A percentile compares a stretch with the other conserved stretches of the same genome.
phyloP scores from a whole-genome alignment of 768 basidiomycete species.

The Arthromyces matolae region DNA sequence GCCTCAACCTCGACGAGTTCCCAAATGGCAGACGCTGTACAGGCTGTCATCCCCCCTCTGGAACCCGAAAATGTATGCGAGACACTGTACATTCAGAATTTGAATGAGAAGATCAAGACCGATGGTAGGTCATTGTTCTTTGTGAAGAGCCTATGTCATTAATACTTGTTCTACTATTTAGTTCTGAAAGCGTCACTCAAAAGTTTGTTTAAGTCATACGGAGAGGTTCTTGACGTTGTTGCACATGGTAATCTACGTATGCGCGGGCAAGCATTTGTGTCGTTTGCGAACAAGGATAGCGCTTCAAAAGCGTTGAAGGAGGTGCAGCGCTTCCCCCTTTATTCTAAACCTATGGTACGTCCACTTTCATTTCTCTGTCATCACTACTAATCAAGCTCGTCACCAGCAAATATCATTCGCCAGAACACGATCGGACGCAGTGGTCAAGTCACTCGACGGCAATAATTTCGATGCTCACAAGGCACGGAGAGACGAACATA shows the following conservation, averaged over 20 bases:
- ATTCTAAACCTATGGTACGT: slow-evolving; percentile 92
- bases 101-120: slow-evolving; percentile 91
- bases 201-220: slow-evolving; percentile 90
- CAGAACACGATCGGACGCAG: slow-evolving; percentile 81
- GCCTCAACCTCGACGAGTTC: too few species aligned
- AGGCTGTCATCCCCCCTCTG: slow-evolving; percentile 17
- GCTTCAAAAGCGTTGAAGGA: slow-evolving; percentile 90
- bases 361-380: not conserved
- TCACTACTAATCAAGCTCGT: slow-evolving; percentile 3
- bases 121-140: slow-evolving; percentile 43
- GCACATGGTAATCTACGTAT: slow-evolving; percentile 94
- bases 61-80: slow-evolving; percentile 60
- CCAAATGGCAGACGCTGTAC: too few species aligned
- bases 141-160: not conserved
- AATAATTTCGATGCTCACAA: slow-evolving; percentile 75
- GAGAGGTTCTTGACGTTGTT: slow-evolving; percentile 91
- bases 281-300: slow-evolving; percentile 76
- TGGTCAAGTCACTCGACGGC: slow-evolving; percentile 72
- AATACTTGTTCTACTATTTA: slow-evolving; percentile 27
- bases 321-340: slow-evolving; percentile 90
- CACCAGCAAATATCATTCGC: slow-evolving; percentile 93
- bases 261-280: slow-evolving; percentile 98
- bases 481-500: slow-evolving; percentile 67
- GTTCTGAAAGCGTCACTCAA: slow-evolving; percentile 87
- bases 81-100: slow-evolving; percentile 93